A percentile compares a stretch with the other conserved stretches of the same genome.
Evolutionary conservation across 1,284 basidiomycete genomes (phyloP).

Genomic region (Golubevia sp.): DNA sequence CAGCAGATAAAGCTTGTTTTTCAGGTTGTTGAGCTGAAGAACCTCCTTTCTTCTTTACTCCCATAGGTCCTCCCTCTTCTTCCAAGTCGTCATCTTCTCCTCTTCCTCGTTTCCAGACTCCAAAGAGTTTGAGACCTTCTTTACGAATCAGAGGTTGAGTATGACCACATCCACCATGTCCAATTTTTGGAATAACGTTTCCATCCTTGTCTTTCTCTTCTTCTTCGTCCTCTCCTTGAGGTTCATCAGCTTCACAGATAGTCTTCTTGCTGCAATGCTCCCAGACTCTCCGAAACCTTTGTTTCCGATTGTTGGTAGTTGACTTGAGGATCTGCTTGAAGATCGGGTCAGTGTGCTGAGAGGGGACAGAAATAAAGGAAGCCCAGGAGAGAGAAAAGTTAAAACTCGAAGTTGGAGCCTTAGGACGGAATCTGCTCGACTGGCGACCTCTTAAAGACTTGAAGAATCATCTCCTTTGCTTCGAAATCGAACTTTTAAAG

Average conservation of each 20-base stretch:
- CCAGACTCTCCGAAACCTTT: conserved; percentile 56
- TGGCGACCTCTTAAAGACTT: no score
- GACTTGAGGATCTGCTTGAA: conserved; percentile 46
- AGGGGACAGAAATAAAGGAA: background rate
- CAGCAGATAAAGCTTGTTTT: conserved; percentile 82
- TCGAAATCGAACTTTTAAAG: no score
- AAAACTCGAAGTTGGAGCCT: no score
- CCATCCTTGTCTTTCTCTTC: conserved; percentile 53
- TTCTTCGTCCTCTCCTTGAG: conserved; percentile 68
- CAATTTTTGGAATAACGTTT: conserved; percentile 68
- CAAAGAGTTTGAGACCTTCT: conserved; percentile 92
- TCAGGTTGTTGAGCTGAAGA: conserved; percentile 75
- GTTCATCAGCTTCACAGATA: conserved; percentile 71
- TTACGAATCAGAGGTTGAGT: conserved; percentile 87
- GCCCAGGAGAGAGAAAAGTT: no score
- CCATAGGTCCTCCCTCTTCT: conserved; percentile 15
- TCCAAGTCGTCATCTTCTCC: conserved; percentile 77
- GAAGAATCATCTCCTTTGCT: no score
- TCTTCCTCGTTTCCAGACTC: conserved; percentile 91
- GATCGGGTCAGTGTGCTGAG: conserved; percentile 42
- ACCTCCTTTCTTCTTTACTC: conserved; percentile 26
- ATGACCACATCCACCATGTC: conserved; percentile 93
- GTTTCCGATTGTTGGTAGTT: conserved; percentile 47
- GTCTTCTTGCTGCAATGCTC: conserved; percentile 57
- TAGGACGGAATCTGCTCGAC: no score